phyloP scores from a whole-genome alignment of 352 stramenopile genomes.

The Globisporangium megalacanthum region DNA sequence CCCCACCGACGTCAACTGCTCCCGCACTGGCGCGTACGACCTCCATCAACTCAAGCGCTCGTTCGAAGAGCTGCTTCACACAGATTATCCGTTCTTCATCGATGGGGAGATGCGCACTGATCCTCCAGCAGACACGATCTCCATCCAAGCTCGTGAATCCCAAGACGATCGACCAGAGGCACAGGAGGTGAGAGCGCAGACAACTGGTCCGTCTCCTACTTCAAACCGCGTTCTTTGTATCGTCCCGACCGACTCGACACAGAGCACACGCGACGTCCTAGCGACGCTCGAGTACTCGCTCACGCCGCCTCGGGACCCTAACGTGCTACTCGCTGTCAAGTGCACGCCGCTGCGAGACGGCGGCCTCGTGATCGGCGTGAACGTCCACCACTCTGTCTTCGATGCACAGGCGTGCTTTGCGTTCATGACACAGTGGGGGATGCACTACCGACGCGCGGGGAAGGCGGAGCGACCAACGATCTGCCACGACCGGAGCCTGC shows the following conservation, averaged over 20 bases:
- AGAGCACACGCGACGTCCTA: conserved; percentile 2
- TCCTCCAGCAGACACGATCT: not conserved
- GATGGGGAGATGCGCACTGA: conserved; percentile 3
- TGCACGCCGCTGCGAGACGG: conserved; percentile 7
- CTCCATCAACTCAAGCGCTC: conserved; percentile 1
- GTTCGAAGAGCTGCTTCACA: conserved; percentile 10
- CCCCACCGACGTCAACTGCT: not conserved
- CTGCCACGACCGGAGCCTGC: conserved; percentile 5
- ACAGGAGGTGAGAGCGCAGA: too few relatives aligned
- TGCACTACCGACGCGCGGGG: conserved; percentile 8
- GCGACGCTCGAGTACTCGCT: conserved; percentile 3
- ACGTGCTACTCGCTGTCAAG: conserved; percentile 7
- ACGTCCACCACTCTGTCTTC: conserved; percentile 12
- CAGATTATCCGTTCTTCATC: conserved; percentile 10
- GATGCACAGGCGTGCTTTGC: conserved; percentile 10
- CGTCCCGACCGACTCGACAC: not conserved
- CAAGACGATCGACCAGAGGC: too few relatives aligned
- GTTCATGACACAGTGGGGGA: conserved; percentile 11
- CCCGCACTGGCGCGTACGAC: not conserved
- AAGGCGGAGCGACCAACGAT: conserved; percentile 1
- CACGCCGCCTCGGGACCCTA: not conserved
- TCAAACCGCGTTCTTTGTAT: not conserved
- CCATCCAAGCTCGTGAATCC: too few relatives aligned
- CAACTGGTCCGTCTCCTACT: too few relatives aligned
- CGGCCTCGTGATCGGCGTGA: conserved; percentile 12